Evolutionary conservation across 129 eudicot species (phyloP), one percentile per base, ranked within the genome.

Genomic region (Erigeron canadensis): DNA sequence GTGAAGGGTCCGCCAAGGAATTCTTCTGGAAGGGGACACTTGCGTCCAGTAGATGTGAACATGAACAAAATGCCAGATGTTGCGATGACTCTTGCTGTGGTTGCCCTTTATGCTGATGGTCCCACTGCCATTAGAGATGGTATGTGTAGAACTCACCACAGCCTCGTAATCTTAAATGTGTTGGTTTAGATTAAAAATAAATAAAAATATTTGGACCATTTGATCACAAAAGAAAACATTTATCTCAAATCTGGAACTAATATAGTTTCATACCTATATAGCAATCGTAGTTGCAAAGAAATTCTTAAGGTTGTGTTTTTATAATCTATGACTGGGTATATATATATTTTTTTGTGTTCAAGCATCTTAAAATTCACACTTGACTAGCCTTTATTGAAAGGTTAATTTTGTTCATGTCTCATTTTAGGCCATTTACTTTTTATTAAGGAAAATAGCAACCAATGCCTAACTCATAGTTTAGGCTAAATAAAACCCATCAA

Each of bases 51-150:
- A 69, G 98, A 89, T 80, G 91, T 89, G 47, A 94, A 94, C 91
- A 94, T 94, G 98, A 94, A 94, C 82, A 94, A 94, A 82, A 94
- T 94, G 98, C 98, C 98, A 11, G 98, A 94, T 79, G 98, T 94
- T 62, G 98, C 98, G 64, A 94, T 89, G 98, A 94, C 98, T 34
- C 98, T 94, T 79, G 98, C 97, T 47, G 98, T 94, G 0, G 97
- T 89, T 73, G 98, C 98, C 39, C 93, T 94, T 50, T 94, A 77
- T 65, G 96, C 96, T 8, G 96, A 94, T 51, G 98, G 98, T 17
- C 86, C 98, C 79, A 94, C 98, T 28, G 78, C 96, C 78, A 89
- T 94, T 65, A 85, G 98, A 89, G 97, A 94, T 63, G 97, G 98
- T 94, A 94, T 7, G 22, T 6, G 4, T 50, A 11, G 58, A 48